Evolutionary conservation across 164 flowering plant species (phyloP).

Genomic region (Nelumbo lutea): DNA sequence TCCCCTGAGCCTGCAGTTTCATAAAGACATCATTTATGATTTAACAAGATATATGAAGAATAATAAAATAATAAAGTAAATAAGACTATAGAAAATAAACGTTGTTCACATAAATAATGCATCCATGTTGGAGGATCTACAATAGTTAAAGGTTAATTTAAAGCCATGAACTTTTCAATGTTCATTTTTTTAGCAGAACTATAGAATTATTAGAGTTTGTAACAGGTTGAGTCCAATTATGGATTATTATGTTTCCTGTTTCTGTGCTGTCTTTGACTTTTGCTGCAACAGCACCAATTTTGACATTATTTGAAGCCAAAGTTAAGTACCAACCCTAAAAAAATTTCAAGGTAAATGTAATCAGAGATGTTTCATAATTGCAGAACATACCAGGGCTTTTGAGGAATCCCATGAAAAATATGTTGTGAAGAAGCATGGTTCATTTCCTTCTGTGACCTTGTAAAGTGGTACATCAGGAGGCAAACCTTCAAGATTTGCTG

Average conservation of each 20-base stretch:
- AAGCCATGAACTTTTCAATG: too few relatives aligned
- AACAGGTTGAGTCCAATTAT: background rate
- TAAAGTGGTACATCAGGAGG: constrained; percentile 74
- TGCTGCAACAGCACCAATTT: background rate
- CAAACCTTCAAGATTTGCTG: constrained; percentile 73
- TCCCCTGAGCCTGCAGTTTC: constrained; percentile 69
- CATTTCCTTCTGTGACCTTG: constrained; percentile 97
- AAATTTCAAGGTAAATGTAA: background rate
- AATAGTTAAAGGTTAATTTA: too few relatives aligned
- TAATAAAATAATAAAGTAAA: background rate
- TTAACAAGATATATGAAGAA: background rate
- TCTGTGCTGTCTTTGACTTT: background rate
- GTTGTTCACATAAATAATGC: too few relatives aligned
- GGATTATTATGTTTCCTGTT: background rate
- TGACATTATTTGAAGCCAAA: background rate
- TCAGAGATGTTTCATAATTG: background rate
- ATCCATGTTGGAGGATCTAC: too few relatives aligned
- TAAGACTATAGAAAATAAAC: too few relatives aligned
- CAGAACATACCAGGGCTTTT: constrained; percentile 71
- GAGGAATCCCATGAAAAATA: constrained; percentile 89
- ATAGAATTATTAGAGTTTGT: background rate
- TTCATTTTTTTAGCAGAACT: too few relatives aligned
- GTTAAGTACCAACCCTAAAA: background rate
- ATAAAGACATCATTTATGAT: background rate
- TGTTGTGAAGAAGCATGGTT: constrained; percentile 92